These are phyloP conservation scores for Cornus suecica DNA, from an alignment of 148 eudicot genomes.

Conservation along the genomic window DNA sequence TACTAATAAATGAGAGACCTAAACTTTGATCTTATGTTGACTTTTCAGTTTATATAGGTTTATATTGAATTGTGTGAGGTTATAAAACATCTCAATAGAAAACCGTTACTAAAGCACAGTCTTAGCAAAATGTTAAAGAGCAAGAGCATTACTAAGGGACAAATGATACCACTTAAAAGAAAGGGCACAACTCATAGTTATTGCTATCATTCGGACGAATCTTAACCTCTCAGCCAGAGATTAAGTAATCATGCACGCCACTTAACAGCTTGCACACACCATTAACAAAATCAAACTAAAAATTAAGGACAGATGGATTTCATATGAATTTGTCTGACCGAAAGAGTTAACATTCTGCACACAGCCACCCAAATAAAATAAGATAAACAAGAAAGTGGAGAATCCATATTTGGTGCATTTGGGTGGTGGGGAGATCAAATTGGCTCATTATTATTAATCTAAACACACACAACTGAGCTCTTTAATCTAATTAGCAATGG, in stretches of 20 bases:
- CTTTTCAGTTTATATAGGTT: background rate
- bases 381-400: conserved; percentile 27
- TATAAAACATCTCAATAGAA: too few relatives aligned
- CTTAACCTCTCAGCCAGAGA: conserved; percentile 4
- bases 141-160: too few relatives aligned
- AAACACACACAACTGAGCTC: conserved; percentile 1
- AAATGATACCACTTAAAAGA: background rate
- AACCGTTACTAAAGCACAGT: too few relatives aligned
- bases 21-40: background rate
- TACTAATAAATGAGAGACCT: background rate
- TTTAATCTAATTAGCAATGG: conserved; percentile 3
- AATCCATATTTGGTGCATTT: conserved; percentile 16
- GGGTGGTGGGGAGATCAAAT: conserved; percentile 12
- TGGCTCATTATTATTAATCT: conserved; percentile 13
- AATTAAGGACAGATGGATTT: conserved; percentile 27
- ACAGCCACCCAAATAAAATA: conserved; percentile 30
- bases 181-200: background rate
- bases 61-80: background rate
- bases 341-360: conserved; percentile 10
- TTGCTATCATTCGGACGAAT: background rate
- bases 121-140: too few relatives aligned
- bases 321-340: conserved; percentile 28
- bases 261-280: conserved; percentile 19
- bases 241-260: conserved; percentile 25
- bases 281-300: conserved; percentile 12